Evolutionary conservation across 2,329 filamentous ascomycete species (phyloP).

Genomic region (Alternaria solani): DNA sequence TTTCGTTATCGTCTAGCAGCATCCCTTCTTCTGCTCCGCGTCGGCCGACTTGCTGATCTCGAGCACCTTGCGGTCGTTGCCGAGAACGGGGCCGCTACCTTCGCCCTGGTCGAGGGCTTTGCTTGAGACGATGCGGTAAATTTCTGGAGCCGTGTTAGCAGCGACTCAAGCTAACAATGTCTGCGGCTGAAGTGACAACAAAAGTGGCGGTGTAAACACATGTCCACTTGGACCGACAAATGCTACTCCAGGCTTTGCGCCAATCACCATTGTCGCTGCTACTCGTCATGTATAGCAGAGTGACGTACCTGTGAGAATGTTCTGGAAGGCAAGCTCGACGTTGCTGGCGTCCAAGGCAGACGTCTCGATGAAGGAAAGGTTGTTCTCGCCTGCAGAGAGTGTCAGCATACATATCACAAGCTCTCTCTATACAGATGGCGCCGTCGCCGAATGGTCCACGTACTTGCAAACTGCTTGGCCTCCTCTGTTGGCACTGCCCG

Average conservation of each 20-base stretch:
- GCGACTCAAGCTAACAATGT: not conserved
- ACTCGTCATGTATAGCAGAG: not conserved
- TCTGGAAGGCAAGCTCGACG: constrained; percentile 98
- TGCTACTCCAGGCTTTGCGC: not conserved
- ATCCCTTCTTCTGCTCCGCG: constrained; percentile 79
- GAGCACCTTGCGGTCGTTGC: constrained; percentile 75
- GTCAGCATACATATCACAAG: not conserved
- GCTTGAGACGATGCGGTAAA: constrained; percentile 98
- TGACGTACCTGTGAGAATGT: constrained; percentile 92
- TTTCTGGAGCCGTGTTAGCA: constrained; percentile 68
- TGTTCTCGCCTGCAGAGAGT: constrained; percentile 79
- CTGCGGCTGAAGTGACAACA: not conserved
- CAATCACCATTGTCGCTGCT: not conserved
- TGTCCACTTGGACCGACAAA: not conserved
- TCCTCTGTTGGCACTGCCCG: constrained; percentile 97
- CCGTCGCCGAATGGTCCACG: constrained; percentile 46
- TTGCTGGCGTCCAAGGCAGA: constrained; percentile 99
- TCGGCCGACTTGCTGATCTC: constrained; percentile 87
- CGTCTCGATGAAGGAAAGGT: constrained; percentile 98
- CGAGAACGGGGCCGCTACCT: constrained; percentile 78
- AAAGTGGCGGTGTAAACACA: constrained; percentile 23
- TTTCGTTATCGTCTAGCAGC: constrained; percentile 67
- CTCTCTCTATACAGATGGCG: not conserved
- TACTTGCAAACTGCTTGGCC: constrained; percentile 97
- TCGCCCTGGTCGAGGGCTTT: constrained; percentile 95